Conservation (phyloP, 139 green algal species). For the Diplosphaera chodatii region DNA sequence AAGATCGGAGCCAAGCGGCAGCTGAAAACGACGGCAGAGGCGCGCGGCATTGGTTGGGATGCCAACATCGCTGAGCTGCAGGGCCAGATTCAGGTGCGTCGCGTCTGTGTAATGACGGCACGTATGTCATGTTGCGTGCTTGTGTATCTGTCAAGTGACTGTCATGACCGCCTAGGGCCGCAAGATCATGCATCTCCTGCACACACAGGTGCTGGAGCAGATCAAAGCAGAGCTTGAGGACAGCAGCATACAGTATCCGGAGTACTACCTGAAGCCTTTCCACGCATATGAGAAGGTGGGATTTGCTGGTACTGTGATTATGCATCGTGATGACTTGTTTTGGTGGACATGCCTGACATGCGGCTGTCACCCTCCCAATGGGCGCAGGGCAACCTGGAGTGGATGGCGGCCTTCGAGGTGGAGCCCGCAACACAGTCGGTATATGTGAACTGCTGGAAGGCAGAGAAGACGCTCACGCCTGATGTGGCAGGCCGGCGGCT, state of each 20-base stretch:
- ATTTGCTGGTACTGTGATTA: too few species aligned
- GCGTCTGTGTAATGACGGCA: too few species aligned
- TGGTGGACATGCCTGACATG: too few species aligned
- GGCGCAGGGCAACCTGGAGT: constrained; percentile 44
- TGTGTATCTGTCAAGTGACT: too few species aligned
- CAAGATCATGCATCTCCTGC: not conserved
- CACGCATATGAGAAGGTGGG: constrained; percentile 51
- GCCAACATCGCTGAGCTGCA: constrained; percentile 20
- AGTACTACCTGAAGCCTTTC: constrained; percentile 74
- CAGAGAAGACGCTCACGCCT: constrained; percentile 26
- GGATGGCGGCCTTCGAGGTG: constrained; percentile 61
- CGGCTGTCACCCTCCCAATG: too few species aligned
- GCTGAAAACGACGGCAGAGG: constrained; percentile 49
- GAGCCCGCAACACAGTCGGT: constrained; percentile 61
- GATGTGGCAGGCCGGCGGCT: constrained; percentile 30
- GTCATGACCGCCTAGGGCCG: too few species aligned
- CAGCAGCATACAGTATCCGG: constrained; percentile 42
- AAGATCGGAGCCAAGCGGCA: constrained; percentile 34
- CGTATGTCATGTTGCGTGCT: too few species aligned
- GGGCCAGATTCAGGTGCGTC: constrained; percentile 16
- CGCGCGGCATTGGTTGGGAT: constrained; percentile 44
- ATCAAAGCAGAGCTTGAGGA: constrained; percentile 48
- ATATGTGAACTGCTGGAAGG: constrained; percentile 54
- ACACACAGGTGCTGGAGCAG: constrained; percentile 23
- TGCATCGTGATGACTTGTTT: too few species aligned